phyloP scores from a whole-genome alignment of 352 stramenopile species.

The Phytophthora meadii region DNA sequence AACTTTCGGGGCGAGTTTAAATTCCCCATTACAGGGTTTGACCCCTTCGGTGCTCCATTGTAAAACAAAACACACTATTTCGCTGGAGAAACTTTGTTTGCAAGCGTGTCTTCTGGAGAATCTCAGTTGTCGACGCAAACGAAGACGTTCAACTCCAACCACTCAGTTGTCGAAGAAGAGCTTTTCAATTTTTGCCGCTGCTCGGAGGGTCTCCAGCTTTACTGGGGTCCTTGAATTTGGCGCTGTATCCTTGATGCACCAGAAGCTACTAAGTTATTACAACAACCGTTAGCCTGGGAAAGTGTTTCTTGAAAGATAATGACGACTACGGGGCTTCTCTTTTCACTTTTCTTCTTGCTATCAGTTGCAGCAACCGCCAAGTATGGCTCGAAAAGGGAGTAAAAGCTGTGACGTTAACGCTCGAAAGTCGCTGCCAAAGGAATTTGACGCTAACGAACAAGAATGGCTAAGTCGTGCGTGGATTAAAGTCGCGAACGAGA shows the following conservation, averaged over 20 bases:
- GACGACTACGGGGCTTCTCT: no score
- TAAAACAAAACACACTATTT: slow-evolving; percentile 21
- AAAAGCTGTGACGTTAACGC: not conserved
- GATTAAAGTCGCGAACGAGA: slow-evolving; percentile 1
- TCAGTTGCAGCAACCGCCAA: not conserved
- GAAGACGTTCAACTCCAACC: not conserved
- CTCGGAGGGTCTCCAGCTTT: slow-evolving; percentile 3
- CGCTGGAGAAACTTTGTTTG: not conserved
- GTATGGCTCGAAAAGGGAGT: not conserved
- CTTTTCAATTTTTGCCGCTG: no score
- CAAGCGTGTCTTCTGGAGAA: slow-evolving; percentile 6
- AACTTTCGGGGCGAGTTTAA: slow-evolving; percentile 82
- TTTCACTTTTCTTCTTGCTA: no score
- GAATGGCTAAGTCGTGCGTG: slow-evolving; percentile 4
- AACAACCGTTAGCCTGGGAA: not conserved
- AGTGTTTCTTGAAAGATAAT: not conserved
- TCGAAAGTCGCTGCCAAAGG: not conserved
- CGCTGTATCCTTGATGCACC: slow-evolving; percentile 17
- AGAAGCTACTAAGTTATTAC: not conserved
- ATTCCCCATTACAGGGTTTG: slow-evolving; percentile 70
- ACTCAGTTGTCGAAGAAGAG: no score
- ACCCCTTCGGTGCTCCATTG: slow-evolving; percentile 72
- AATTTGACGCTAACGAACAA: not conserved
- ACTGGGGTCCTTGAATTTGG: not conserved
- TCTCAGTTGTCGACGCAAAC: slow-evolving; percentile 2